These are phyloP conservation scores for Pseudogymnoascus verrucosus DNA, from an alignment of 2,329 filamentous ascomycete species.

Conservation along the genomic window DNA sequence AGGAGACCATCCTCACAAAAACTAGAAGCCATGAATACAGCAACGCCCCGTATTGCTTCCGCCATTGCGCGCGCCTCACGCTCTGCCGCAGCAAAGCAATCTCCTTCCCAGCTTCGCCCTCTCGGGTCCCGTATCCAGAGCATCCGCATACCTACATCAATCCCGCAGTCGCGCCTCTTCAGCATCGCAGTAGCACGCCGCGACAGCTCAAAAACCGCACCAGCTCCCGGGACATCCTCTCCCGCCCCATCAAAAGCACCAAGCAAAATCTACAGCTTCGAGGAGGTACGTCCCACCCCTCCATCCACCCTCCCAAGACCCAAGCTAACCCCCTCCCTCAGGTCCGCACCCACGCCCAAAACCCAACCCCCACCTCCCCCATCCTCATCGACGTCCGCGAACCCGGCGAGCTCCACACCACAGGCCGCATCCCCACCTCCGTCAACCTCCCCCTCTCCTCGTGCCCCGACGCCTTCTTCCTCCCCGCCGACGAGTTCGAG, in stretches of 20 bases:
- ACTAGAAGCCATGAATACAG: neutral
- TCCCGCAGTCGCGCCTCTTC: neutral
- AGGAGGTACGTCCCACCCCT: conserved; percentile 28
- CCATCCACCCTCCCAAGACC: neutral
- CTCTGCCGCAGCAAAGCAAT: neutral
- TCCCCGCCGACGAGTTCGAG: conserved; percentile 70
- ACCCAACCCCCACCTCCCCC: conserved; percentile 12
- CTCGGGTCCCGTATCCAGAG: conserved; percentile 1
- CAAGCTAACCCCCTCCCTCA: conserved; percentile 19
- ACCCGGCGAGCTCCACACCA: conserved; percentile 53
- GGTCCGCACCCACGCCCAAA: conserved; percentile 33
- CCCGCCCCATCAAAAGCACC: neutral
- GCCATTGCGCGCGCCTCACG: neutral
- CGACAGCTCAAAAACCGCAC: neutral
- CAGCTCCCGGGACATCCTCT: neutral
- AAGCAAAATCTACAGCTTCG: conserved; percentile 41
- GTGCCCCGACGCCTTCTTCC: conserved; percentile 70
- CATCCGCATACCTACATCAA: neutral
- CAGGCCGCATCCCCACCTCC: conserved; percentile 69
- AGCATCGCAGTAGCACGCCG: neutral
- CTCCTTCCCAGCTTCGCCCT: neutral
- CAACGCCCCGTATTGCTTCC: neutral
- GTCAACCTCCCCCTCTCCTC: conserved; percentile 75
- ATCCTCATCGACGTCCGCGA: conserved; percentile 57
- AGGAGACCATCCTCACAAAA: neutral